Evolutionary conservation across 345 rosid species (phyloP).

Genomic region (Tarenaya hassleriana): DNA sequence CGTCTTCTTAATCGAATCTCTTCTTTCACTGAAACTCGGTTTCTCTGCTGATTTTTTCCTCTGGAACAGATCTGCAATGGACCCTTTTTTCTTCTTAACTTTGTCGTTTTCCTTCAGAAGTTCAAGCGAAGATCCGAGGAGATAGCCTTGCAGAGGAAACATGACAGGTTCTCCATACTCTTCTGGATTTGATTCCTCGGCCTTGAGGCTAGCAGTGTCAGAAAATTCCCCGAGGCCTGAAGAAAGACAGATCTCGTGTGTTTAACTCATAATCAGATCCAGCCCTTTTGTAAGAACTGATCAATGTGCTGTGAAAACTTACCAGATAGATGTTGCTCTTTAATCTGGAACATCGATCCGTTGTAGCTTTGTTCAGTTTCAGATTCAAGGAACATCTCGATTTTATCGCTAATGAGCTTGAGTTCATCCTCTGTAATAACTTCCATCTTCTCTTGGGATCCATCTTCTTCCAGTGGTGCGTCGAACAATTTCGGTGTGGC

Average conservation of each 20-base stretch:
- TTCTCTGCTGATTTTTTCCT: constrained; percentile 3
- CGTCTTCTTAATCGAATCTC: constrained; percentile 10
- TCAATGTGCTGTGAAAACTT: too few species aligned
- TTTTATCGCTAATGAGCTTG: constrained; percentile 20
- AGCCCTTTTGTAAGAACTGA: too few species aligned
- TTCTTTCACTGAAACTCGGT: constrained; percentile 8
- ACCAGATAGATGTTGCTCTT: too few species aligned
- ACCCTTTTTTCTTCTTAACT: constrained; percentile 7
- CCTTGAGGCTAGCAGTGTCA: background rate
- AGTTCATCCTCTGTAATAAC: background rate
- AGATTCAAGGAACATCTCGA: constrained; percentile 17
- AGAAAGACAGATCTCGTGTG: too few species aligned
- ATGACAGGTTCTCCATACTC: background rate
- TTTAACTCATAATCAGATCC: too few species aligned
- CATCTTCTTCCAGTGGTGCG: constrained; percentile 11
- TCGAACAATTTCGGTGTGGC: constrained; percentile 26
- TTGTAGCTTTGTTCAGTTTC: too few species aligned
- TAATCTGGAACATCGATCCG: too few species aligned
- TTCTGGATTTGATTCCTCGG: constrained; percentile 2
- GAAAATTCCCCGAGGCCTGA: background rate
- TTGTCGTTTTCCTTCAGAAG: constrained; percentile 6
- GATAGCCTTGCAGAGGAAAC: constrained; percentile 10
- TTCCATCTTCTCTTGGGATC: background rate
- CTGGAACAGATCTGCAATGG: constrained; percentile 16
- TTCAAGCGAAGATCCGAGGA: background rate